Base-by-base conservation (phyloP, 306 rosid species). In the Vicia faba region DNA sequence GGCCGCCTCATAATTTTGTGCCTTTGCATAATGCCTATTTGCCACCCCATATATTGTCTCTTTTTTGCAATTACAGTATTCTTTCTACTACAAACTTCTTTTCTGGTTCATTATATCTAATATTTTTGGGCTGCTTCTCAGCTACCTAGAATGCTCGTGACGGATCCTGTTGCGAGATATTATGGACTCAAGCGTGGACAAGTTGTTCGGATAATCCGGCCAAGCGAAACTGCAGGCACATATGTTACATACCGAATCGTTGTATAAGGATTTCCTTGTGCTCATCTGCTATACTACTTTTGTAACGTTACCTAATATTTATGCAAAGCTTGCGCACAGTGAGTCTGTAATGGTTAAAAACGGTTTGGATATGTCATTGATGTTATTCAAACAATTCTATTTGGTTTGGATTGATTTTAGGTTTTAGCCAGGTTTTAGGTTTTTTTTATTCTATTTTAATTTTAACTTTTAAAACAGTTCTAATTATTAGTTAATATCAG, bases 171-270 rank as follows among this genome's bases (percentile, higher is more conserved):
- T 55, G 84, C 98, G 10, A 83, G 88, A 80, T 92, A 87, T 70
- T 89, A 81, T 5, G 96, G 96, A 51, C 85, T 92, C 65, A 84
- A 81, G 82, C 93, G 91, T 28, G 98, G 91, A 50, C 96, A 92
- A 49, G 96, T 92, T 58, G 96, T 89, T 54, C 83, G 85, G 92
- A 92, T 92, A 40, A 81, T 75, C 75, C 73, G 95, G 51, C 79
- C 84, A 2, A 89, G 95, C 71, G 95, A 92, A 71, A 92, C 98
- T 20, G 91, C 96, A 7, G 96, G 96, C 5, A 78, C 83, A 82
- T 87, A 89, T 73, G 75, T 92, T 73, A 89, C 95, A 44, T 89
- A 92, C 60, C 72, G 98, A 72, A 87, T 81, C 44, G 89, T 89
- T 36, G 87, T 87, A 13, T 87, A 64, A 79, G 62, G 6, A n/a